These are phyloP conservation scores for Hamamelis virginiana DNA, from an alignment of 164 flowering plant genomes.

Conservation along the genomic window DNA sequence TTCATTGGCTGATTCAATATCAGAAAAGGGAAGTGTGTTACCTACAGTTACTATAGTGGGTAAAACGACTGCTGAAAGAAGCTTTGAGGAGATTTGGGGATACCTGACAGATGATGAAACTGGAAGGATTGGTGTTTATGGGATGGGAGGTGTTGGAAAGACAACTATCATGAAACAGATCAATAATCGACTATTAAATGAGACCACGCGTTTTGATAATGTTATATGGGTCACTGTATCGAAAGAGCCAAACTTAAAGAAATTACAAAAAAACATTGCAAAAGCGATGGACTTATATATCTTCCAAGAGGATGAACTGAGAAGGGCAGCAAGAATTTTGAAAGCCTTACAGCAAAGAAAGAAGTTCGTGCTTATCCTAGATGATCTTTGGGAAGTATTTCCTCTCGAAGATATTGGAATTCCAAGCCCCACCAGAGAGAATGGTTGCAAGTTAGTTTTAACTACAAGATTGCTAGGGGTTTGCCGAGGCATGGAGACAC, in stretches of 20 bases:
- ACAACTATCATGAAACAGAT: neutral
- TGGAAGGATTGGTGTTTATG: too few species aligned
- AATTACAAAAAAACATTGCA: neutral
- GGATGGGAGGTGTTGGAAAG: too few species aligned
- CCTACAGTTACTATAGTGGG: too few species aligned
- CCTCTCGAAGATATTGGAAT: slow-evolving; percentile 1
- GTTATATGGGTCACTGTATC: neutral
- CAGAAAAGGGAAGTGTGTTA: too few species aligned
- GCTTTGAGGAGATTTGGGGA: too few species aligned
- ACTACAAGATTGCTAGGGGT: neutral
- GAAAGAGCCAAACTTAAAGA: neutral
- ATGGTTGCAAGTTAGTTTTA: slow-evolving; percentile 1
- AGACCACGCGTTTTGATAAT: neutral
- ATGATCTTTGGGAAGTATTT: slow-evolving; percentile 1
- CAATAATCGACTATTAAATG: neutral
- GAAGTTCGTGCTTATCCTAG: neutral
- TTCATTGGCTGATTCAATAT: too few species aligned
- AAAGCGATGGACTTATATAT: neutral
- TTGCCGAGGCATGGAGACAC: slow-evolving; percentile 1
- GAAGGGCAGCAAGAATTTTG: neutral
- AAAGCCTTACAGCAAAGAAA: neutral
- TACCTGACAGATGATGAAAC: too few species aligned
- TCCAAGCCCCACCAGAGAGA: neutral
- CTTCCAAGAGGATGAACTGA: neutral
- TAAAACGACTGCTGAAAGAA: too few species aligned